These are phyloP conservation scores for Capsicum pubescens DNA, from an alignment of 257 asterid genomes.

Conservation along the genomic window DNA sequence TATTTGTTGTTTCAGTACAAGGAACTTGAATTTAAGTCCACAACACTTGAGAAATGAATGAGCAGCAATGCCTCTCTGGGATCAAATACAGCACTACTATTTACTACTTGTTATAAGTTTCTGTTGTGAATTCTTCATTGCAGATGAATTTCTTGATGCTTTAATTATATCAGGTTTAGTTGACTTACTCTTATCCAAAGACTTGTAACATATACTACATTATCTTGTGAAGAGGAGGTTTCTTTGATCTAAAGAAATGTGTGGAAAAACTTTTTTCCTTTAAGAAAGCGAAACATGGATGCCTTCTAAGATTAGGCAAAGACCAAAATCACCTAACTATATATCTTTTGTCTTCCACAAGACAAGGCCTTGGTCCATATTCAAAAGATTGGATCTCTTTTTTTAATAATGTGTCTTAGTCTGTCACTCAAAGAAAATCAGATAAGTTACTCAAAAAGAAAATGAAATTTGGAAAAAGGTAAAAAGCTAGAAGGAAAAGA, in stretches of 20 bases:
- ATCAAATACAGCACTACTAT: constrained; percentile 19
- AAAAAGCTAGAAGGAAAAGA: not conserved
- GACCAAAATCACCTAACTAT: constrained; percentile 37
- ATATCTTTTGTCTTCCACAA: constrained; percentile 51
- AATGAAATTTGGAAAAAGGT: too few species aligned
- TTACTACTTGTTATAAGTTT: not conserved
- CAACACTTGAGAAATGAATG: constrained; percentile 18
- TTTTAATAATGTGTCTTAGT: not conserved
- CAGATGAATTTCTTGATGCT: constrained; percentile 6
- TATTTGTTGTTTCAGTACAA: constrained; percentile 22
- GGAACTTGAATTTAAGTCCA: constrained; percentile 22
- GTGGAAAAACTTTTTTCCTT: constrained; percentile 13
- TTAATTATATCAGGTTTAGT: not conserved
- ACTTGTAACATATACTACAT: constrained; percentile 4
- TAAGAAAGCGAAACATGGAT: constrained; percentile 29
- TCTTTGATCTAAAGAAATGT: constrained; percentile 47
- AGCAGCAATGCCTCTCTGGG: constrained; percentile 12
- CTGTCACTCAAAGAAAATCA: not conserved
- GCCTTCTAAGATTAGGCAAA: constrained; percentile 53
- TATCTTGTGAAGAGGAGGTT: not conserved
- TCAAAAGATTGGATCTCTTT: not conserved
- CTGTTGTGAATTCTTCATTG: constrained; percentile 18
- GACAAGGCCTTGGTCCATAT: constrained; percentile 39
- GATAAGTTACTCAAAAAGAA: not conserved
- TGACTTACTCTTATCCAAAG: not conserved